Evolutionary conservation across 1,284 basidiomycete species (phyloP).

Genomic region (Inonotus hispidus): DNA sequence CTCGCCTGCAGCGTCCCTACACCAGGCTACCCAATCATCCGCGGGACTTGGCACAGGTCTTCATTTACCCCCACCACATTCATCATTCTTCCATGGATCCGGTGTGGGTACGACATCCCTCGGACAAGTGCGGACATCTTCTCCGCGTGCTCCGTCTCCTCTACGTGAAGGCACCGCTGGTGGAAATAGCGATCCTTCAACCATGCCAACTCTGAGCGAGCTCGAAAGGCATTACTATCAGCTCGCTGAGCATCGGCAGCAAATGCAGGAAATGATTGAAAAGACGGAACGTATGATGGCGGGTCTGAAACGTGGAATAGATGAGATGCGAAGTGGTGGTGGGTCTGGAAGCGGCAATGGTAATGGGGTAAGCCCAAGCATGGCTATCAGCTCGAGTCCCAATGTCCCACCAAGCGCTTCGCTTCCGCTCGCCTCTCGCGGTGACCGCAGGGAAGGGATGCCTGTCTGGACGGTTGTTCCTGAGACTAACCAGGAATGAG

Average conservation of each 20-base stretch:
- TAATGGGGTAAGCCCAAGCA: background rate
- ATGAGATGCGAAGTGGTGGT: constrained; percentile 46
- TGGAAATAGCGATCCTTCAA: constrained; percentile 28
- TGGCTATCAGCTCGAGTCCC: background rate
- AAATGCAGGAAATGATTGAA: constrained; percentile 64
- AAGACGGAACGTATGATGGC: constrained; percentile 68
- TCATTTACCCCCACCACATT: constrained; percentile 35
- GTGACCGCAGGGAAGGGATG: constrained; percentile 26
- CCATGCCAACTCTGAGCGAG: constrained; percentile 48
- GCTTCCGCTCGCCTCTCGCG: constrained; percentile 28
- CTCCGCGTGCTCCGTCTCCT: constrained; percentile 25
- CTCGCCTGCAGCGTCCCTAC: constrained; percentile 44
- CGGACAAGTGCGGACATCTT: constrained; percentile 22
- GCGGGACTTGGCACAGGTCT: constrained; percentile 24
- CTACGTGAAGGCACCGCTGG: constrained; percentile 26
- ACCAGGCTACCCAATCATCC: constrained; percentile 25
- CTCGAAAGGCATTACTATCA: constrained; percentile 65
- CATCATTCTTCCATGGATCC: constrained; percentile 19
- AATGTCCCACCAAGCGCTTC: constrained; percentile 19
- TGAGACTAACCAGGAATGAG: background rate
- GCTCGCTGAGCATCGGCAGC: constrained; percentile 52
- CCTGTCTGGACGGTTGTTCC: constrained; percentile 31
- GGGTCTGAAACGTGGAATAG: constrained; percentile 63
- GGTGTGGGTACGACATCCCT: background rate
- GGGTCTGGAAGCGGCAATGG: constrained; percentile 3